These are phyloP conservation scores for Phytophthora capsici DNA, from an alignment of 352 stramenopile genomes.

Conservation along the genomic window DNA sequence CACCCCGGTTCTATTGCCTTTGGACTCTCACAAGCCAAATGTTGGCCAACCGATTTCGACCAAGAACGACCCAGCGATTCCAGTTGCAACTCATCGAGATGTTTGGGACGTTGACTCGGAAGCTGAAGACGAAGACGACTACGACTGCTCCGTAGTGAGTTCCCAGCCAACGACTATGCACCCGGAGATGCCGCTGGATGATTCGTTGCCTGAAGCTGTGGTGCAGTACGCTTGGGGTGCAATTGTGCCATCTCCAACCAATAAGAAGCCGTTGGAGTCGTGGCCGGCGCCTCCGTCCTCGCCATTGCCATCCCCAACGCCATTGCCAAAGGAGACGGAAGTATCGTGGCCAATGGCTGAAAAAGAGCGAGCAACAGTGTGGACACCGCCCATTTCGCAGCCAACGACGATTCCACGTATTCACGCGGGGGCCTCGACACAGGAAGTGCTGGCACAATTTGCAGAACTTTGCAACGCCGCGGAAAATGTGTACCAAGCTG, in stretches of 20 bases:
- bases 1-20: conserved; percentile 9
- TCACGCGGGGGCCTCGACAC: conserved; percentile 30
- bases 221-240: conserved; percentile 43
- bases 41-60: neutral
- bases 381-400: conserved; percentile 27
- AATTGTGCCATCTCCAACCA: conserved; percentile 31
- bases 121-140: conserved; percentile 20
- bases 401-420: conserved; percentile 35
- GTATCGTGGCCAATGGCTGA: conserved; percentile 21
- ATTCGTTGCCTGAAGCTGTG: conserved; percentile 37
- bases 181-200: conserved; percentile 13
- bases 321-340: conserved; percentile 20
- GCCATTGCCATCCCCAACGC: conserved; percentile 20
- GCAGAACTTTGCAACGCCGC: conserved; percentile 44
- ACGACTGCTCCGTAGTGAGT: conserved; percentile 19
- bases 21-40: conserved; percentile 12
- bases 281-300: conserved; percentile 37
- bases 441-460: conserved; percentile 42
- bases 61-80: conserved; percentile 7
- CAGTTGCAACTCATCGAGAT: conserved; percentile 13
- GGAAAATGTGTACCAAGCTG: conserved; percentile 39
- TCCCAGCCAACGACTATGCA: conserved; percentile 14
- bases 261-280: conserved; percentile 3
- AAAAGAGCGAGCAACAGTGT: conserved; percentile 18
- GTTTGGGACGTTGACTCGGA: conserved; percentile 35